Conservation (phyloP, 345 rosid genomes). For the Melaleuca alternifolia region DNA sequence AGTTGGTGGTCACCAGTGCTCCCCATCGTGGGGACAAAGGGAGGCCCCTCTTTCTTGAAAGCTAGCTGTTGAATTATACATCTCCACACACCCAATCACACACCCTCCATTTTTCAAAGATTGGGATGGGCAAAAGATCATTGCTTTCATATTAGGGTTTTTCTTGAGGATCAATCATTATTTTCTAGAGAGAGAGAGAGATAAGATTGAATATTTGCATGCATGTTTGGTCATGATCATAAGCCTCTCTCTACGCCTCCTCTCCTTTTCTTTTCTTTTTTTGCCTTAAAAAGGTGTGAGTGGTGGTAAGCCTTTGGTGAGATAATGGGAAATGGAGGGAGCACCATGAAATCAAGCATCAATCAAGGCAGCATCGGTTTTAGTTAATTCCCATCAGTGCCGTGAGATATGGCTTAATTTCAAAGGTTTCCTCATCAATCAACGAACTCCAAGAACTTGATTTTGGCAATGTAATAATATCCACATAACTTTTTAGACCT, state of each 20-base stretch:
- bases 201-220: constrained; percentile 16
- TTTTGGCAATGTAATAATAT: background rate
- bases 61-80: constrained; percentile 18
- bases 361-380: background rate
- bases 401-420: background rate
- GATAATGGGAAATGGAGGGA: background rate
- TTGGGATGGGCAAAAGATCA: constrained; percentile 3
- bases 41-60: constrained; percentile 14
- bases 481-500: background rate
- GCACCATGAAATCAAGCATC: background rate
- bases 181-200: constrained; percentile 1
- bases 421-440: background rate
- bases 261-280: background rate
- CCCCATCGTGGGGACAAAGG: constrained; percentile 35
- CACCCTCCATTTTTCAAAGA: background rate
- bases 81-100: constrained; percentile 11
- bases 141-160: background rate
- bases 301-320: background rate
- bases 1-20: constrained; percentile 26
- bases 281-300: background rate
- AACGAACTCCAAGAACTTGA: background rate
- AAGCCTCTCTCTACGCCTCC: background rate
- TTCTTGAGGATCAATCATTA: background rate
- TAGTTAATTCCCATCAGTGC: background rate
- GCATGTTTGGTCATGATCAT: background rate